Conservation (phyloP, 768 basidiomycete genomes). For the Gloeostereum incarnatum region DNA sequence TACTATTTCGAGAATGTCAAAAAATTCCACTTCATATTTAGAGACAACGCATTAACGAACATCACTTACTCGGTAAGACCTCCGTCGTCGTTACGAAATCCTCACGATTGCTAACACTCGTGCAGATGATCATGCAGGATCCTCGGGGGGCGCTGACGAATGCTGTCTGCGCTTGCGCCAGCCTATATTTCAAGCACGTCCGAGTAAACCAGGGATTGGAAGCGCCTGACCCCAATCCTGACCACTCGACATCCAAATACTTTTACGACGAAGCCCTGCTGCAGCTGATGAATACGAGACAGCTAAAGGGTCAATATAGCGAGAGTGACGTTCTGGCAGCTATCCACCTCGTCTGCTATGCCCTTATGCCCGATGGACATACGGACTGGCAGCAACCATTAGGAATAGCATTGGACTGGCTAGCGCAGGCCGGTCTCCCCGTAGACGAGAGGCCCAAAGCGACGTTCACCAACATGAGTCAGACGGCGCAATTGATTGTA, state of each 20-base stretch:
- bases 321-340: constrained; percentile 75
- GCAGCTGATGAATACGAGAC: constrained; percentile 48
- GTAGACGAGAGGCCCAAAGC: constrained; percentile 56
- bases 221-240: constrained; percentile 38
- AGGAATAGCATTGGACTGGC: constrained; percentile 68
- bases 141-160: constrained; percentile 65
- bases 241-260: constrained; percentile 50
- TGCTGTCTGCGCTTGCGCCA: constrained; percentile 69
- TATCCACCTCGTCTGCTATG: constrained; percentile 66
- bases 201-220: constrained; percentile 57
- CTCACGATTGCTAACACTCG: neutral
- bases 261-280: constrained; percentile 63
- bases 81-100: neutral
- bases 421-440: constrained; percentile 54
- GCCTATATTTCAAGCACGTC: constrained; percentile 56
- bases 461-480: constrained; percentile 44
- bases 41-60: constrained; percentile 51
- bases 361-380: constrained; percentile 57
- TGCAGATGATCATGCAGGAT: constrained; percentile 47
- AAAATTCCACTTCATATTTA: constrained; percentile 57
- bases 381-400: constrained; percentile 67
- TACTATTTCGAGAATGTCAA: constrained; percentile 74
- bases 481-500: constrained; percentile 46
- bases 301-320: constrained; percentile 41
- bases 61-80: constrained; percentile 55